These are phyloP conservation scores for Logfia minima DNA, from an alignment of 129 eudicot genomes.

Conservation along the genomic window DNA sequence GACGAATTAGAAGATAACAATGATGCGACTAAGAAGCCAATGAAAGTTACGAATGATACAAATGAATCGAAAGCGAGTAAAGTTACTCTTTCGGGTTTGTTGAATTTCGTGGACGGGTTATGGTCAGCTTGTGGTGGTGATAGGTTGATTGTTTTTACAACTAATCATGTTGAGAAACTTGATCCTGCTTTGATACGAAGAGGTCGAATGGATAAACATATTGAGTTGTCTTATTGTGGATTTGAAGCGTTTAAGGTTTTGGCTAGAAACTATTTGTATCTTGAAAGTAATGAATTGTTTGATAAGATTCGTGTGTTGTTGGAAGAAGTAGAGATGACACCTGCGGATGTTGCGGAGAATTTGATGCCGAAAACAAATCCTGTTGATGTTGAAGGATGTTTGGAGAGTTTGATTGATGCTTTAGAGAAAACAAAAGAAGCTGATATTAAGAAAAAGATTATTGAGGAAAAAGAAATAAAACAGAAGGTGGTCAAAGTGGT, in stretches of 20 bases:
- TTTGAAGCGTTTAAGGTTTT: conserved; percentile 9
- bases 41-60: neutral
- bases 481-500: neutral
- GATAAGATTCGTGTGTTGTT: neutral
- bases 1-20: neutral
- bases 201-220: conserved; percentile 14
- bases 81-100: conserved; percentile 6
- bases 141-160: conserved; percentile 2
- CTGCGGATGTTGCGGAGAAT: conserved; percentile 8
- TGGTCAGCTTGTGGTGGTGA: conserved; percentile 18
- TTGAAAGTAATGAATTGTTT: neutral
- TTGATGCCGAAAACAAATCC: neutral
- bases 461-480: neutral
- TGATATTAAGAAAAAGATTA: neutral
- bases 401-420: conserved; percentile 7
- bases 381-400: neutral
- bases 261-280: neutral
- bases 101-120: conserved; percentile 13
- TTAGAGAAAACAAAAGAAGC: neutral
- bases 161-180: conserved; percentile 8
- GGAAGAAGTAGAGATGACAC: neutral
- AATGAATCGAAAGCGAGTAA: conserved; percentile 7
- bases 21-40: neutral
- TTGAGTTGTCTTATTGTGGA: conserved; percentile 8
- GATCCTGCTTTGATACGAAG: conserved; percentile 14